phyloP scores from a whole-genome alignment of 2,329 filamentous ascomycete species.

The Aspergillus spinulosporus region DNA sequence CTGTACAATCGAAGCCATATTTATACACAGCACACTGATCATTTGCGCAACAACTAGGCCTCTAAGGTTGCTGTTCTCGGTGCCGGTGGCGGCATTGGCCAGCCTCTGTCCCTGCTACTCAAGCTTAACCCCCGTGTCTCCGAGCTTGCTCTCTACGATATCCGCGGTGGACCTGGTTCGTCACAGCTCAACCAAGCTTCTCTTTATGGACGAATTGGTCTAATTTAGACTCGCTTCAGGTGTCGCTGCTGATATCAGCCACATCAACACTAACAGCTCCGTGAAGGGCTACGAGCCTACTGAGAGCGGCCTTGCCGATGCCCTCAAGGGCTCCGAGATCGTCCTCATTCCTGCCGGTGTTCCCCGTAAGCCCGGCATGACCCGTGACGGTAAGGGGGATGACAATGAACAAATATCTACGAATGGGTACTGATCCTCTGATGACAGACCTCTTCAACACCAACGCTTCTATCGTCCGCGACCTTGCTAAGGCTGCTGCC shows the following conservation, averaged over 20 bases:
- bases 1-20: constrained; percentile 14
- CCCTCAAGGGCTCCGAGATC: constrained; percentile 85
- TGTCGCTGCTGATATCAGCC: constrained; percentile 96
- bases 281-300: constrained; percentile 87
- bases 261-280: constrained; percentile 98
- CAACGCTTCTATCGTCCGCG: constrained; percentile 98
- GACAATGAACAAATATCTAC: neutral
- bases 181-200: constrained; percentile 24
- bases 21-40: constrained; percentile 17
- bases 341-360: constrained; percentile 98
- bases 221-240: constrained; percentile 54
- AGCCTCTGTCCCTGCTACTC: constrained; percentile 93
- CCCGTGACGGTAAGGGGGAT: constrained; percentile 71
- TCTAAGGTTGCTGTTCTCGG: constrained; percentile 98
- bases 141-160: constrained; percentile 96
- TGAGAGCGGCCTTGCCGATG: constrained; percentile 70
- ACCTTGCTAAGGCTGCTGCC: constrained; percentile 92
- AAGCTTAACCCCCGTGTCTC: constrained; percentile 97
- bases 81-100: constrained; percentile 96
- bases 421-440: constrained; percentile 10
- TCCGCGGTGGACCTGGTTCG: constrained; percentile 88
- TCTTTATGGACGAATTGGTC: constrained; percentile 5
- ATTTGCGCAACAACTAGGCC: constrained; percentile 57
- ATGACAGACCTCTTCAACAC: constrained; percentile 93
- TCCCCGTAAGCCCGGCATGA: constrained; percentile 99